phyloP scores from a whole-genome alignment of 345 rosid species.

The Raphanus raphanistrum region DNA sequence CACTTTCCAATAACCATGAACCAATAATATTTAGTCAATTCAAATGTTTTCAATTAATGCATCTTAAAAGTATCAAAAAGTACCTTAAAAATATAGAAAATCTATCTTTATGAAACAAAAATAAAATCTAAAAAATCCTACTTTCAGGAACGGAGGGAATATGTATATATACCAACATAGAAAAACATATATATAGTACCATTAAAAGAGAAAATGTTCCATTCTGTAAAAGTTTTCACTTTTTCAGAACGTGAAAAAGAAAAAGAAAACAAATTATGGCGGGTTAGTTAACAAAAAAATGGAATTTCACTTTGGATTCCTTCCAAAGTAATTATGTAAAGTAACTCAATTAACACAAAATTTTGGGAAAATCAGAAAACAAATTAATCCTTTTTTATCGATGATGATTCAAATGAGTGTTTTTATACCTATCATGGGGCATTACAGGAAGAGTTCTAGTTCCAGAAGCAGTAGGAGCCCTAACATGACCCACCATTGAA shows the following conservation, averaged over 20 bases:
- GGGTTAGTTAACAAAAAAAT: not conserved
- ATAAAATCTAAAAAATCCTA: too few relatives aligned
- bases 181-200: not conserved
- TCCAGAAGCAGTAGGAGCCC: constrained; percentile 37
- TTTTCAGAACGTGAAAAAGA: not conserved
- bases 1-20: too few relatives aligned
- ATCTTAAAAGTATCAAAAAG: too few relatives aligned
- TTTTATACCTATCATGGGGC: constrained; percentile 33
- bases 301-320: not conserved
- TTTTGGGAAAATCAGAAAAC: not conserved
- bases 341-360: constrained; percentile 1
- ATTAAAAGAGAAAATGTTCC: not conserved
- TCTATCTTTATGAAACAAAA: too few relatives aligned
- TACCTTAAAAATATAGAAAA: too few relatives aligned
- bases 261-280: constrained; percentile 1
- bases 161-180: not conserved
- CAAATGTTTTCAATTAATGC: too few relatives aligned
- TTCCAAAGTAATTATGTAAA: constrained; percentile 12
- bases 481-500: constrained; percentile 46
- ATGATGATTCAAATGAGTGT: constrained; percentile 24
- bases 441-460: constrained; percentile 38
- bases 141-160: too few relatives aligned
- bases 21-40: too few relatives aligned
- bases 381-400: not conserved
- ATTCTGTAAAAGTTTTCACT: constrained; percentile 11